These are phyloP conservation scores for Dipteronia dyeriana DNA, from an alignment of 345 rosid genomes.

Conservation along the genomic window DNA sequence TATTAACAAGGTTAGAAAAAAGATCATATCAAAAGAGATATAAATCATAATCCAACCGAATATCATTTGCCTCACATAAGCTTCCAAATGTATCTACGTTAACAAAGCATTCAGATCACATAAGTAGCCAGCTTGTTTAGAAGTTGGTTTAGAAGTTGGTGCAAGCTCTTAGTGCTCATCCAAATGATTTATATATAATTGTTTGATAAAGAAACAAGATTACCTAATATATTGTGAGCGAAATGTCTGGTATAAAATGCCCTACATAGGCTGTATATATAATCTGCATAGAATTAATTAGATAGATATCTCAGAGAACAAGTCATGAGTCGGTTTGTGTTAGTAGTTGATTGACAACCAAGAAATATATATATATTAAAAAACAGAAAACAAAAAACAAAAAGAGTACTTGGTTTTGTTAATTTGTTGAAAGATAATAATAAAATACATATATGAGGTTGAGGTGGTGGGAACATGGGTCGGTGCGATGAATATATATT, in stretches of 20 bases:
- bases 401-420: constrained; percentile 20
- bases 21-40: no score
- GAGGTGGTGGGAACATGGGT: constrained; percentile 20
- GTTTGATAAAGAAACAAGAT: neutral
- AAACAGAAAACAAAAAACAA: constrained; percentile 28
- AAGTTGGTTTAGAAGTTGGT: no score
- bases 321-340: neutral
- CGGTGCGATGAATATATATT: neutral
- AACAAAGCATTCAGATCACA: no score
- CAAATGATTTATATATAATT: neutral
- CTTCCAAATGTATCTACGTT: no score
- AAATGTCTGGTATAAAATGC: neutral
- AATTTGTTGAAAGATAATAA: constrained; percentile 12
- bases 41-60: no score
- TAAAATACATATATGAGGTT: constrained; percentile 22
- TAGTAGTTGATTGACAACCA: constrained; percentile 52
- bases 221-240: neutral
- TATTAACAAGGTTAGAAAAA: no score
- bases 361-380: constrained; percentile 20
- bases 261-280: neutral
- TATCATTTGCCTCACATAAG: no score
- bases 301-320: neutral
- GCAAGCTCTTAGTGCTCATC: neutral
- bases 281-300: no score
- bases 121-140: no score